A percentile compares a stretch with the other conserved stretches of the same genome.
Conservation (phyloP, 2,329 filamentous ascomycete genomes). For the Curvularia spicifera region DNA sequence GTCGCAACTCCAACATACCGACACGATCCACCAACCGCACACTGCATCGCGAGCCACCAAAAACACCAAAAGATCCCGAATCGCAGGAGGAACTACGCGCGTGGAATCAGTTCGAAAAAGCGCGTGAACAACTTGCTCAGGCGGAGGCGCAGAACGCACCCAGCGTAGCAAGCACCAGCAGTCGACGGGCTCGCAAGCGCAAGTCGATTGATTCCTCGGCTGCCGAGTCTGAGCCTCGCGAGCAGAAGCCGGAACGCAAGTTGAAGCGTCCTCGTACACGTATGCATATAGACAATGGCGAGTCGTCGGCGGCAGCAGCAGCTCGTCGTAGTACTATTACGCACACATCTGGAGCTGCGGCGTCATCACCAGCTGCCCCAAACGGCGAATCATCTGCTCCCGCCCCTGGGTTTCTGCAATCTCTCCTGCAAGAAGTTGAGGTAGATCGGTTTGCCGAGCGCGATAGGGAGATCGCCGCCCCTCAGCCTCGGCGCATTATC, state of each 20-base stretch:
- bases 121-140: slow-evolving; percentile 64
- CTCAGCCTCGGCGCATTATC: slow-evolving; percentile 51
- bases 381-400: slow-evolving; percentile 39
- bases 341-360: slow-evolving; percentile 21
- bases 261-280: slow-evolving; percentile 86
- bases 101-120: slow-evolving; percentile 90
- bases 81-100: slow-evolving; percentile 80
- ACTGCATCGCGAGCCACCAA: slow-evolving; percentile 46
- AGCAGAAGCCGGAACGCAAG: slow-evolving; percentile 75
- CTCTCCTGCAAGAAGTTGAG: slow-evolving; percentile 87
- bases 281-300: slow-evolving; percentile 63
- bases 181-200: slow-evolving; percentile 69
- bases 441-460: slow-evolving; percentile 49
- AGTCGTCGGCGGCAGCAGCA: slow-evolving; percentile 45
- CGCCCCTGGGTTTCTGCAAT: slow-evolving; percentile 81
- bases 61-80: slow-evolving; percentile 67
- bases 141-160: slow-evolving; percentile 28
- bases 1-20: slow-evolving; percentile 48
- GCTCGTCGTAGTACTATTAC: slow-evolving; percentile 39
- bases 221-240: slow-evolving; percentile 64
- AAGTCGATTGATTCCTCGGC: slow-evolving; percentile 79
- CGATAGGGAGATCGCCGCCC: slow-evolving; percentile 46
- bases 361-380: slow-evolving; percentile 25
- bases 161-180: slow-evolving; percentile 30
- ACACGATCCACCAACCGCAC: slow-evolving; percentile 41